These are phyloP conservation scores for Penicillium rolfsii DNA, from an alignment of 2,329 filamentous ascomycete species.

Conservation along the genomic window DNA sequence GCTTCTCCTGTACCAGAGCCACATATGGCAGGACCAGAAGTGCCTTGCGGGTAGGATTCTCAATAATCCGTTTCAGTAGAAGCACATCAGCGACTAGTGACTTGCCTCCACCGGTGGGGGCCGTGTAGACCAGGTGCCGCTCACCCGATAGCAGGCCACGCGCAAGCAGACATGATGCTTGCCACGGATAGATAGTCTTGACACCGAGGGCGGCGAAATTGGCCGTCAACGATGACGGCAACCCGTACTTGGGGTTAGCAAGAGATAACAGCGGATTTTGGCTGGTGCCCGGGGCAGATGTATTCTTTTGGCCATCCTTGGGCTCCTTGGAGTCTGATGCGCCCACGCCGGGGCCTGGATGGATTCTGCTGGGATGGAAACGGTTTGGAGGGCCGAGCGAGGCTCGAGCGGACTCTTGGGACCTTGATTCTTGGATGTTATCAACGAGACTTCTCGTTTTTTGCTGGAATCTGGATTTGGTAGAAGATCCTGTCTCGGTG, in stretches of 20 bases:
- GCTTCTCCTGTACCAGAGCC: conserved; percentile 77
- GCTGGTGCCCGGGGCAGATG: conserved; percentile 53
- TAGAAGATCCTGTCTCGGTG: not conserved
- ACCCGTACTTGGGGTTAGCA: conserved; percentile 64
- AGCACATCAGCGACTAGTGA: conserved; percentile 73
- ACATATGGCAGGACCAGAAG: conserved; percentile 77
- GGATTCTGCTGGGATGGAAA: conserved; percentile 49
- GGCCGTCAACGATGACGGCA: conserved; percentile 62
- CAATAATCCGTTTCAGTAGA: conserved; percentile 72
- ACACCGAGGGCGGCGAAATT: conserved; percentile 72
- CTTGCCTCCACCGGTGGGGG: conserved; percentile 77
- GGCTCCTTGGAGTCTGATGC: conserved; percentile 15
- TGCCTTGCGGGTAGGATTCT: conserved; percentile 66
- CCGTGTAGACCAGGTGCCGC: conserved; percentile 76
- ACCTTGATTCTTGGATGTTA: conserved; percentile 21
- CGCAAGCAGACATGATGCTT: conserved; percentile 71
- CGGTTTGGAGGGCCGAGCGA: conserved; percentile 31
- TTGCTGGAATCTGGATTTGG: conserved; percentile 13
- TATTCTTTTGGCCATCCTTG: conserved; percentile 41
- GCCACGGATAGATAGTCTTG: conserved; percentile 75
- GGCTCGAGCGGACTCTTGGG: conserved; percentile 35
- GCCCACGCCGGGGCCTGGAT: conserved; percentile 31
- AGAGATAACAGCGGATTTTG: conserved; percentile 59
- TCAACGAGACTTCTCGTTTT: conserved; percentile 12
- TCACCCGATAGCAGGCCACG: conserved; percentile 67